phyloP scores from a whole-genome alignment of 2,329 filamentous ascomycete genomes.

The Calonectria montana region DNA sequence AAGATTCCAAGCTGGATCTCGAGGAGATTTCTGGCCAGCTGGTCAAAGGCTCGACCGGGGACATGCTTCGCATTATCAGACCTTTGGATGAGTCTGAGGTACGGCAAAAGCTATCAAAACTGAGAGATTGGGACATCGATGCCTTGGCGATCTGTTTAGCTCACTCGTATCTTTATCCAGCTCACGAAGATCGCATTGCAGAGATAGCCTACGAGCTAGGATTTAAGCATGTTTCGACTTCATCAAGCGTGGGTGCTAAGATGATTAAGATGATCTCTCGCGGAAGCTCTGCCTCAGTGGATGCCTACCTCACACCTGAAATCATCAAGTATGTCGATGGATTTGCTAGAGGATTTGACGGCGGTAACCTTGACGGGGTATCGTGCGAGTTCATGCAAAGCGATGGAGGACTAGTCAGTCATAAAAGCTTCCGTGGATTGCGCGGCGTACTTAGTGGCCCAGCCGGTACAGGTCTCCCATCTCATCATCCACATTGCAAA shows the following conservation, averaged over 20 bases:
- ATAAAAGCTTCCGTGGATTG: conserved; percentile 37
- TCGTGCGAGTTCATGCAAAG: conserved; percentile 36
- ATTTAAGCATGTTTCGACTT: conserved; percentile 52
- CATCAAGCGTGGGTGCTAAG: conserved; percentile 48
- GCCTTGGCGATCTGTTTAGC: conserved; percentile 70
- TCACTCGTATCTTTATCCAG: conserved; percentile 73
- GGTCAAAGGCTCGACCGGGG: conserved; percentile 73
- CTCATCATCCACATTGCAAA: rapidly evolving
- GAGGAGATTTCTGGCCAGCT: conserved; percentile 62
- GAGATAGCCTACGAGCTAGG: conserved; percentile 51
- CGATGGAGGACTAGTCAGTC: conserved; percentile 40
- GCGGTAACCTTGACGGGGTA: conserved; percentile 25
- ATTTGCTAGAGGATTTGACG: conserved; percentile 34
- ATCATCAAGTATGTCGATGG: conserved; percentile 50
- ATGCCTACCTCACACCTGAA: conserved; percentile 56
- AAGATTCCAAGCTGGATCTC: conserved; percentile 57
- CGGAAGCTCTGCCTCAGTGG: conserved; percentile 53
- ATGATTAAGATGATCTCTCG: conserved; percentile 56
- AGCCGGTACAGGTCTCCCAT: conserved; percentile 28
- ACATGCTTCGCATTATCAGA: conserved; percentile 74
- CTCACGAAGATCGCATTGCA: conserved; percentile 61
- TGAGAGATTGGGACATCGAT: conserved; percentile 70
- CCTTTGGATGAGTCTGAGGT: conserved; percentile 65
- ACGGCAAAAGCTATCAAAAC: conserved; percentile 64
- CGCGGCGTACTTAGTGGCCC: conserved; percentile 36